Conservation (phyloP, 495 filamentous ascomycete species). For the Penicillium canescens region DNA sequence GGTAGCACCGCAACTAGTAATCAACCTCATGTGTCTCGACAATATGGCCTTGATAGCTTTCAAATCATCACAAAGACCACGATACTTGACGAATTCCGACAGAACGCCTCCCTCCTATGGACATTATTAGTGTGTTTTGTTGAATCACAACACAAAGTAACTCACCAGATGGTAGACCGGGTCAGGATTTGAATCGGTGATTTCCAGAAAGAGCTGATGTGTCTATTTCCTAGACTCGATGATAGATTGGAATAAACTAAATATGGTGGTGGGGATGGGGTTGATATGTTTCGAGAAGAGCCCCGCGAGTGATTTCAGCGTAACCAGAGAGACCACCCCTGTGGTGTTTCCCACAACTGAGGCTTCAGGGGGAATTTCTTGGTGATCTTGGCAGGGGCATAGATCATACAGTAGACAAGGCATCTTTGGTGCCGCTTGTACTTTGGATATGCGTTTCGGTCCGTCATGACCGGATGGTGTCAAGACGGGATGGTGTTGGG, state of each 20-base stretch:
- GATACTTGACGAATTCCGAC: too few relatives aligned
- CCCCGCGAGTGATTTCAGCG: constrained; percentile 16
- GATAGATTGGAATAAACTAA: background rate
- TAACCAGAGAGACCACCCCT: constrained; percentile 27
- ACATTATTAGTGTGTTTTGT: too few relatives aligned
- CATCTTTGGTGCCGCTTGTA: constrained; percentile 41
- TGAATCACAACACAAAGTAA: too few relatives aligned
- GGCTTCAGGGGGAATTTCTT: background rate
- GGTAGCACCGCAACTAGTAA: too few relatives aligned
- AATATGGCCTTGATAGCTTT: too few relatives aligned
- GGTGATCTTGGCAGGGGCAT: constrained; percentile 33
- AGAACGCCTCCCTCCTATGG: too few relatives aligned
- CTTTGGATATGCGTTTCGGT: background rate
- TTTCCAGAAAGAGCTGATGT: background rate
- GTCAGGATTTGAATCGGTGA: background rate
- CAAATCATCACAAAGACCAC: too few relatives aligned
- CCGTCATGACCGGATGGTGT: background rate
- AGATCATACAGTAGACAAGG: constrained; percentile 43
- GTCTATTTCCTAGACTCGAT: background rate
- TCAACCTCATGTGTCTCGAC: too few relatives aligned
- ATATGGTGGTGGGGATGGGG: background rate
- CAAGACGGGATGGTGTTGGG: too few relatives aligned
- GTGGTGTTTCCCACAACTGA: constrained; percentile 20
- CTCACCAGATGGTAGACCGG: constrained; percentile 3
- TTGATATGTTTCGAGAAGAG: background rate